Evolutionary conservation across 306 rosid genomes (phyloP), one percentile per base, ranked within the genome.

Genomic region (Cicer yamashitae): DNA sequence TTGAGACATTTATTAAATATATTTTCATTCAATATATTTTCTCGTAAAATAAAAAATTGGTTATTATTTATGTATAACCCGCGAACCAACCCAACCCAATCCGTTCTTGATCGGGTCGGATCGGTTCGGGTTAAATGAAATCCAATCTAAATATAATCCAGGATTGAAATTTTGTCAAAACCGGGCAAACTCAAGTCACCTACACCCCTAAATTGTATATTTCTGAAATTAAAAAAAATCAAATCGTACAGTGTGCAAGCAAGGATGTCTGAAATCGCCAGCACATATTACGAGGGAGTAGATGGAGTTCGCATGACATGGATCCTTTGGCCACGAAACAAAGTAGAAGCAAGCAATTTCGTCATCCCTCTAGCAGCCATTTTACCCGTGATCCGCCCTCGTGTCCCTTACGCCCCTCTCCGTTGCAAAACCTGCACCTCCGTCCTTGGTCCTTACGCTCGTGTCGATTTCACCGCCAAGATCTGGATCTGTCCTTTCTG

Each of bases 401-500:
- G 84, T 8, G 93, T 94, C 63, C 91, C 93, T 1, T 94, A 94
- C 77, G 85, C 93, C 57, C 98, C 98, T 22, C 93, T 94, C 62
- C 93, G 94, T 1, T 94, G 98, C 80, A 94, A 94, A 77, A 88
- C 97, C 11, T 94, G 98, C 79, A 59, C 90, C 17, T 81, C 96
- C 73, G 77, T 83, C 6, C 97, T 94, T 73, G 91, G 91, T 78
- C 93, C 98, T 2, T 91, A 79, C 77, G 73, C 91, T 2, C 93
- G 96, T 48, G 96, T 94, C 9, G 98, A 91, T 78, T 90, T 90
- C 84, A 75, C 79, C 50, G 97, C 98, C 22, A 94, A 86, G 94
- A 91, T 94, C 96, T 94, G 98, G 98, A 94, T 94, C 94, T 94
- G 98, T 50, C 98, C 97, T 0, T 91, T 94, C 74, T 94, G 98